Evolutionary conservation across 805 yeast genomes (phyloP).

Genomic region (Ogataea allantospora): DNA sequence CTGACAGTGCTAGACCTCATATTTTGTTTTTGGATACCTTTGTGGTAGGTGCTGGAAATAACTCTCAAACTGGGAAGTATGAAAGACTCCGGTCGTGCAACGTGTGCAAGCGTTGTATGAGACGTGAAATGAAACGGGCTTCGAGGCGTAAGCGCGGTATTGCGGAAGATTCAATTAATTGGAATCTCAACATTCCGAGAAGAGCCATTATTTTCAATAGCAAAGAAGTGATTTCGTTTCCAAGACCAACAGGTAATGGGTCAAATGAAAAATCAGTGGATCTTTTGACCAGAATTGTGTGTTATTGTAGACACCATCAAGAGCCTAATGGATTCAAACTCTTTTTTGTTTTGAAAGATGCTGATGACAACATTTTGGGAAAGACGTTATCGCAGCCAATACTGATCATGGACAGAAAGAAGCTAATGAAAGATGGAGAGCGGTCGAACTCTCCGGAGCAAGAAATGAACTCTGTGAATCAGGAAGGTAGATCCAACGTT

Average conservation of each 20-base stretch:
- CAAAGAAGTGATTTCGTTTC: slow-evolving; percentile 78
- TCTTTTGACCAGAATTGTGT: slow-evolving; percentile 73
- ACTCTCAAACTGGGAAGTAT: slow-evolving; percentile 4
- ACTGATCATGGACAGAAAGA: slow-evolving; percentile 94
- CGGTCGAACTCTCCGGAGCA: slow-evolving; percentile 17
- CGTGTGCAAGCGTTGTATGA: slow-evolving; percentile 85
- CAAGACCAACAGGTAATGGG: slow-evolving; percentile 46
- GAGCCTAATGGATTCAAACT: slow-evolving; percentile 83
- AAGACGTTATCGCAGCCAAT: slow-evolving; percentile 69
- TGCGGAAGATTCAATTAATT: slow-evolving; percentile 68
- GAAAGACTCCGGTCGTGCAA: slow-evolving; percentile 47
- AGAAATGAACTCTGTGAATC: slow-evolving; percentile 7
- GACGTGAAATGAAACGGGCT: slow-evolving; percentile 92
- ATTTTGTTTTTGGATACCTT: slow-evolving; percentile 72
- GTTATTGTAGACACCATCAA: slow-evolving; percentile 94
- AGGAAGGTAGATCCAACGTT: slow-evolving; percentile 17
- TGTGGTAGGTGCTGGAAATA: slow-evolving; percentile 46
- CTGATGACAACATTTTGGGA: slow-evolving; percentile 62
- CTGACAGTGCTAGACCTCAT: slow-evolving; percentile 48
- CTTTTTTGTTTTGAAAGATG: slow-evolving; percentile 64
- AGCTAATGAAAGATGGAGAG: slow-evolving; percentile 46
- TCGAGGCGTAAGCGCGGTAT: slow-evolving; percentile 85
- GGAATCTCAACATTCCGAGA: slow-evolving; percentile 71
- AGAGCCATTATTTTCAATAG: slow-evolving; percentile 90
- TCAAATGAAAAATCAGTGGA: slow-evolving; percentile 41